A percentile compares a stretch with the other conserved stretches of the same genome.
Evolutionary conservation across 2,329 filamentous ascomycete genomes (phyloP).

Genomic region (Fusarium solani-melongenae): DNA sequence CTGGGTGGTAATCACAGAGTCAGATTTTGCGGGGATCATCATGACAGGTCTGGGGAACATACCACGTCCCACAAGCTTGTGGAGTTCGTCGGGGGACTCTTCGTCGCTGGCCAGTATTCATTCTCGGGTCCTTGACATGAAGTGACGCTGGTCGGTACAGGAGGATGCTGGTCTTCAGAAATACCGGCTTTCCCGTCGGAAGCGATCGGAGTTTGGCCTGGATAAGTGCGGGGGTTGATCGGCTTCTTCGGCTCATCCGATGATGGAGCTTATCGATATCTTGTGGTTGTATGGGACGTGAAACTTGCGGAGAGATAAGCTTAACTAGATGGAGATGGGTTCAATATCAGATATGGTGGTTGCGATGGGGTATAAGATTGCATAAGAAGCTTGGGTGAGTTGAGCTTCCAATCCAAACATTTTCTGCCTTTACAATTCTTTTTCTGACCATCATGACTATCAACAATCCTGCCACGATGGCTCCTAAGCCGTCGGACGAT

Average conservation of each 20-base stretch:
- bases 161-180: not conserved
- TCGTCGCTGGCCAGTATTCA: not conserved
- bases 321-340: not conserved
- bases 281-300: not conserved
- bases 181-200: not conserved
- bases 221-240: not conserved
- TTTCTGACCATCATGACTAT: not conserved
- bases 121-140: not conserved
- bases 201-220: not conserved
- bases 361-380: not conserved
- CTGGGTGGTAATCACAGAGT: not conserved
- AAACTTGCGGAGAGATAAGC: not conserved
- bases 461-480: not conserved
- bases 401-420: not conserved
- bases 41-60: not conserved
- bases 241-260: not conserved
- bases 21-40: not conserved
- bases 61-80: not conserved
- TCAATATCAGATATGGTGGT: not conserved
- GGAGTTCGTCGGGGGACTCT: not conserved
- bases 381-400: not conserved
- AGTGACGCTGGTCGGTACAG: not conserved
- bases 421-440: not conserved
- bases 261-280: not conserved
- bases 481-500: not conserved